phyloP scores from a whole-genome alignment of 2,329 filamentous ascomycete genomes.

The Phyllachora maydis region DNA sequence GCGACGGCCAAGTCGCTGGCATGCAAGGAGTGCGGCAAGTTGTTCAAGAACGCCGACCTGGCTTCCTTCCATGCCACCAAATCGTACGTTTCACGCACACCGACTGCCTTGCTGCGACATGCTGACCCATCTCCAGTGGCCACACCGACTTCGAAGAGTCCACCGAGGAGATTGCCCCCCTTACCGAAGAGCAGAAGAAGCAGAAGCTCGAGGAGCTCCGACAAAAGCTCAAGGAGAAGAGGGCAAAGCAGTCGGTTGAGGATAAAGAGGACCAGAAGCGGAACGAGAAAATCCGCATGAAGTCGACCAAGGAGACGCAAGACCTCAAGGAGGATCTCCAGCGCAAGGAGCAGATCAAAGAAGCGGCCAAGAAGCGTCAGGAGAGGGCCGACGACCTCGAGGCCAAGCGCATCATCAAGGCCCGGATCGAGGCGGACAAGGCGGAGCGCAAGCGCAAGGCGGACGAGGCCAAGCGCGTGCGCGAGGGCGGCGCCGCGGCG shows the following conservation, averaged over 20 bases:
- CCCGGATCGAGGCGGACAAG: constrained; percentile 89
- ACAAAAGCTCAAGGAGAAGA: constrained; percentile 52
- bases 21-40: constrained; percentile 90
- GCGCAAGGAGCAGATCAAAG: constrained; percentile 80
- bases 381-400: constrained; percentile 76
- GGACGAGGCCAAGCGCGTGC: constrained; percentile 64
- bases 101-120: not conserved
- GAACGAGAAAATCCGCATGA: constrained; percentile 72
- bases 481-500: constrained; percentile 49
- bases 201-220: constrained; percentile 57
- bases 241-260: constrained; percentile 40
- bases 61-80: constrained; percentile 85
- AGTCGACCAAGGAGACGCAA: constrained; percentile 74
- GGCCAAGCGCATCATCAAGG: constrained; percentile 75
- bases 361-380: constrained; percentile 64
- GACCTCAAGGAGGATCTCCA: constrained; percentile 78
- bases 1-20: constrained; percentile 61
- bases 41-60: constrained; percentile 60
- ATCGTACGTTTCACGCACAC: constrained; percentile 29
- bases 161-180: constrained; percentile 71
- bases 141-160: constrained; percentile 88
- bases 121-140: constrained; percentile 25
- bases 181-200: constrained; percentile 84
- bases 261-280: constrained; percentile 69
- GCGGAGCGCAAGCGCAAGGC: constrained; percentile 70